phyloP scores from a whole-genome alignment of 2,329 filamentous ascomycete species.

The Grosmannia serpens region DNA sequence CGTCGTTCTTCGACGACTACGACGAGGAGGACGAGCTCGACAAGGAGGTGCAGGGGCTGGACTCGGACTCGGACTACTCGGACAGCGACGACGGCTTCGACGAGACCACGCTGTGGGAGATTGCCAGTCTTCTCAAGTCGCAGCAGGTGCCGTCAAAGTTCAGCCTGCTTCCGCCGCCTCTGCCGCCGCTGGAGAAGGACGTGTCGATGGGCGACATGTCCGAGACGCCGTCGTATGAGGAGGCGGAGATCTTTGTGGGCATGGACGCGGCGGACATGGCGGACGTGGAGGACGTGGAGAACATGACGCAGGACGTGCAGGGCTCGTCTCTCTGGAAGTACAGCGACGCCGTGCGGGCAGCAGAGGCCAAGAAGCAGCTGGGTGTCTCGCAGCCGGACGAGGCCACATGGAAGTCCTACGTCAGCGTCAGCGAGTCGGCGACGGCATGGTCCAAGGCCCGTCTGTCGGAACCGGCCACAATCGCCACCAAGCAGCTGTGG shows the following conservation, averaged over 20 bases:
- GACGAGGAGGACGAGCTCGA: slow-evolving; percentile 38
- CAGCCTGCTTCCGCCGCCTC: slow-evolving; percentile 32
- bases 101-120: slow-evolving; percentile 52
- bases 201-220: slow-evolving; percentile 20
- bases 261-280: background rate
- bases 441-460: slow-evolving; percentile 19
- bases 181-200: slow-evolving; percentile 10
- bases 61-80: slow-evolving; percentile 19
- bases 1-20: slow-evolving; percentile 50
- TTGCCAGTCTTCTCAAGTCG: slow-evolving; percentile 45
- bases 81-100: slow-evolving; percentile 44
- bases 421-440: slow-evolving; percentile 12
- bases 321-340: slow-evolving; percentile 2
- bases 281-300: background rate
- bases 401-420: slow-evolving; percentile 24
- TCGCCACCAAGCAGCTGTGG: slow-evolving; percentile 18
- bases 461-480: slow-evolving; percentile 15
- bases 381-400: slow-evolving; percentile 25
- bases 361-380: slow-evolving; percentile 6
- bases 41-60: slow-evolving; percentile 20
- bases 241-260: slow-evolving; percentile 5
- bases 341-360: background rate
- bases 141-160: slow-evolving; percentile 39
- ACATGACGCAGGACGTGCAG: background rate
- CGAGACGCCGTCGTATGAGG: slow-evolving; percentile 17